Evolutionary conservation across 306 rosid genomes (phyloP).

Genomic region (Phaseolus lunatus): DNA sequence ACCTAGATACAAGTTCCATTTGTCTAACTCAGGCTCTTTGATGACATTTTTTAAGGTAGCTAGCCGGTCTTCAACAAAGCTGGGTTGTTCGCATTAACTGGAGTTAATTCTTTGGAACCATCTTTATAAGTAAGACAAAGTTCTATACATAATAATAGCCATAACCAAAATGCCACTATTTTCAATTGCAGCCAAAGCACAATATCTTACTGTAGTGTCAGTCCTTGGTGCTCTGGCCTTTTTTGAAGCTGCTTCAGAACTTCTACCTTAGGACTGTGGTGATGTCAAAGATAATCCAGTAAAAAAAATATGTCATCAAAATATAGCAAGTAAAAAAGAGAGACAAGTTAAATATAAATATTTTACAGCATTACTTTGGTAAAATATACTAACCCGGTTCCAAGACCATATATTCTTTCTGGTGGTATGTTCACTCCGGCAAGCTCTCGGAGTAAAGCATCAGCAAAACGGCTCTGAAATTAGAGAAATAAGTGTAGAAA

Average conservation of each 20-base stretch:
- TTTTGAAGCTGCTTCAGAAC: constrained; percentile 83
- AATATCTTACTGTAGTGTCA: constrained; percentile 75
- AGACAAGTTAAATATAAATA: neutral
- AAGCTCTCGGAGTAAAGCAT: constrained; percentile 78
- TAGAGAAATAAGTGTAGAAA: constrained; percentile 27
- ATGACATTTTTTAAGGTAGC: constrained; percentile 87
- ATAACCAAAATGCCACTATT: constrained; percentile 18
- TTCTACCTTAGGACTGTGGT: constrained; percentile 82
- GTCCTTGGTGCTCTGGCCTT: constrained; percentile 78
- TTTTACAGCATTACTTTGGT: neutral
- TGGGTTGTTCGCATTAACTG: constrained; percentile 50
- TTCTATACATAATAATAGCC: neutral
- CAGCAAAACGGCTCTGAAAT: constrained; percentile 78
- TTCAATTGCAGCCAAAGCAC: constrained; percentile 40
- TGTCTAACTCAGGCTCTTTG: constrained; percentile 85
- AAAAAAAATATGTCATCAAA: neutral
- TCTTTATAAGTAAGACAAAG: constrained; percentile 8
- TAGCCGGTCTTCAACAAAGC: constrained; percentile 92
- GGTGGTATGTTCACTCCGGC: constrained; percentile 77
- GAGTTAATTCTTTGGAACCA: constrained; percentile 34
- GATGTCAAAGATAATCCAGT: neutral
- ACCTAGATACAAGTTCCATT: constrained; percentile 91
- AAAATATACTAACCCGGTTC: constrained; percentile 69
- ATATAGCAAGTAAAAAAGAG: constrained; percentile 24
- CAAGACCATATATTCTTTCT: constrained; percentile 85